These are phyloP conservation scores for Pogostemon cablin DNA, from an alignment of 257 asterid species.

Conservation along the genomic window DNA sequence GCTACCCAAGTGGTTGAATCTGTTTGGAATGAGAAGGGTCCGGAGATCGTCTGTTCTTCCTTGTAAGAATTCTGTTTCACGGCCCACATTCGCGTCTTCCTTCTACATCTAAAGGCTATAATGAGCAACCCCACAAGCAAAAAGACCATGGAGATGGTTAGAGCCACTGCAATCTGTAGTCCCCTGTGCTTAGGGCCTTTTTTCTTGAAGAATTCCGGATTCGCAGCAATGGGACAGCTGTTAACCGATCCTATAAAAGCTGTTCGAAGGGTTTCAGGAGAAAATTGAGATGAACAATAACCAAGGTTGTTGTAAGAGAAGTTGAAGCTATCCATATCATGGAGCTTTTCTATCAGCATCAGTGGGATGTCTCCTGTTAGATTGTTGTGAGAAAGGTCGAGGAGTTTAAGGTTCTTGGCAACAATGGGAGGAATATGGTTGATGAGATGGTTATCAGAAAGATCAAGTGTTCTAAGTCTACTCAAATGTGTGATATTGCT, in stretches of 20 bases:
- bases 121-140: slow-evolving; percentile 71
- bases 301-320: slow-evolving; percentile 90
- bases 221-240: slow-evolving; percentile 93
- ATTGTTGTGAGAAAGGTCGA: slow-evolving; percentile 82
- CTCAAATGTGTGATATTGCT: slow-evolving; percentile 50
- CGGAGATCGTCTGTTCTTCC: slow-evolving; percentile 70
- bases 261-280: slow-evolving; percentile 44
- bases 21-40: slow-evolving; percentile 80
- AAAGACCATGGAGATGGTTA: slow-evolving; percentile 75
- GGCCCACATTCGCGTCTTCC: slow-evolving; percentile 64
- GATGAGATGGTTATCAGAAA: slow-evolving; percentile 67
- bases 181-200: slow-evolving; percentile 55
- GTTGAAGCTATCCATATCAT: slow-evolving; percentile 64
- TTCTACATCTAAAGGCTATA: slow-evolving; percentile 79
- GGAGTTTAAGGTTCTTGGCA: slow-evolving; percentile 49
- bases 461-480: slow-evolving; percentile 64
- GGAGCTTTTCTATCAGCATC: slow-evolving; percentile 53
- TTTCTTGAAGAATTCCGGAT: slow-evolving; percentile 58
- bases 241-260: slow-evolving; percentile 70
- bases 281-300: slow-evolving; percentile 55
- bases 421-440: slow-evolving; percentile 57
- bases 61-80: slow-evolving; percentile 58
- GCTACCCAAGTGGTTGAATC: slow-evolving; percentile 92
- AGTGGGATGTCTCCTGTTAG: slow-evolving; percentile 84
- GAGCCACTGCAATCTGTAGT: slow-evolving; percentile 66